Evolutionary conservation across 257 asterid genomes (phyloP).

Genomic region (Paulownia fortunei): DNA sequence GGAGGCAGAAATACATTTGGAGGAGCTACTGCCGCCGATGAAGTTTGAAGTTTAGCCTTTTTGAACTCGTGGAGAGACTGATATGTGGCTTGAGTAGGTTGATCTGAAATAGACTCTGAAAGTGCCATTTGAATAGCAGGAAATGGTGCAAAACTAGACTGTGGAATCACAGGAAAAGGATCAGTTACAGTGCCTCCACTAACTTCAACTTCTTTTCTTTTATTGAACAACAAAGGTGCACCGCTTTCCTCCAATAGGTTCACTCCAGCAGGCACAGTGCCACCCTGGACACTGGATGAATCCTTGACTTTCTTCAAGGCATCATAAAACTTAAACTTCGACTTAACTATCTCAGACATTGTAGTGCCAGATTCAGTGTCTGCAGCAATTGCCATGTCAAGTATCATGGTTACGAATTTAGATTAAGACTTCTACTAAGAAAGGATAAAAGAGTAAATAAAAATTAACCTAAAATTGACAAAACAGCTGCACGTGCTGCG

Average conservation of each 20-base stretch:
- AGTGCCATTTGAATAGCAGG: neutral
- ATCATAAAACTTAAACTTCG: constrained; percentile 49
- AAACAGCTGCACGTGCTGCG: constrained; percentile 69
- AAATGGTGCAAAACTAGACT: neutral
- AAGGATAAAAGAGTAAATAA: neutral
- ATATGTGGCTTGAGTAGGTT: constrained; percentile 16
- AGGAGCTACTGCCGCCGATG: constrained; percentile 18
- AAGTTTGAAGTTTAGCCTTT: constrained; percentile 36
- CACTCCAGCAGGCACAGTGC: constrained; percentile 11
- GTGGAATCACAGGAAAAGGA: constrained; percentile 9
- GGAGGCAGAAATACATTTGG: constrained; percentile 54
- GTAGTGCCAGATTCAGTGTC: constrained; percentile 44
- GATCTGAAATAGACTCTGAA: constrained; percentile 26
- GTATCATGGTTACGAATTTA: too few species aligned
- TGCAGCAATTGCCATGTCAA: constrained; percentile 33
- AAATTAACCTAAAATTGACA: constrained; percentile 62
- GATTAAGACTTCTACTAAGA: too few species aligned
- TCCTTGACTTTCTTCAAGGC: constrained; percentile 40
- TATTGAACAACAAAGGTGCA: constrained; percentile 1
- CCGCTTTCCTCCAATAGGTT: neutral
- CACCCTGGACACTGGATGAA: constrained; percentile 12
- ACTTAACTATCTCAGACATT: constrained; percentile 50
- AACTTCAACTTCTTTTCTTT: constrained; percentile 42
- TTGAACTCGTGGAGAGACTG: constrained; percentile 41
- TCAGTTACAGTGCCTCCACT: neutral